A percentile compares a stretch with the other conserved stretches of the same genome.
phyloP scores from a whole-genome alignment of 176 grass and related monocot genomes.

The Stipa capillata region DNA sequence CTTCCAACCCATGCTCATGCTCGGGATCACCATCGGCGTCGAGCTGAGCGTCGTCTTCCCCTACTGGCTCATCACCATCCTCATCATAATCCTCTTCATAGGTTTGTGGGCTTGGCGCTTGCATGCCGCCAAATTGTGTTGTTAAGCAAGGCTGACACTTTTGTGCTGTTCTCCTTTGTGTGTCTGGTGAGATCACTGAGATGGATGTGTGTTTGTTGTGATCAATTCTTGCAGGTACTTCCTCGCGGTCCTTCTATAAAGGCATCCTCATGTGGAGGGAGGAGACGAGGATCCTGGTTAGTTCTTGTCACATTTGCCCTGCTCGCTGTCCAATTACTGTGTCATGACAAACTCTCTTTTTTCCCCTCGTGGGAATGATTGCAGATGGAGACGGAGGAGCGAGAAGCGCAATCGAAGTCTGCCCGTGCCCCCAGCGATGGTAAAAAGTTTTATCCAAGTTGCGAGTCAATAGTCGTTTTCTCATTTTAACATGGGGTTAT shows the following conservation, averaged over 20 bases:
- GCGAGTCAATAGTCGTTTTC: background rate
- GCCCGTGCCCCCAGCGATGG: background rate
- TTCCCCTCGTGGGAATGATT: background rate
- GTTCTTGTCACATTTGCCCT: background rate
- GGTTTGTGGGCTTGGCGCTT: conserved; percentile 27
- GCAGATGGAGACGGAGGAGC: conserved; percentile 56
- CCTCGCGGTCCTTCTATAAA: conserved; percentile 88
- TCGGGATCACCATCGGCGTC: conserved; percentile 94
- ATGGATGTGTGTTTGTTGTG: background rate
- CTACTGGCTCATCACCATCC: conserved; percentile 95
- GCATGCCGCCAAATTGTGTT: background rate
- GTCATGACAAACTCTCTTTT: background rate
- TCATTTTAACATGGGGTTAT: background rate
- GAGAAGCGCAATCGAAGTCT: conserved; percentile 40
- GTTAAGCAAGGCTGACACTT: background rate
- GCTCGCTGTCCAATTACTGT: background rate
- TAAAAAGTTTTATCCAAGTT: background rate
- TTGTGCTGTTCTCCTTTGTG: background rate
- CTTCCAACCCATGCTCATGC: conserved; percentile 99
- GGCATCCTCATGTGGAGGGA: conserved; percentile 92
- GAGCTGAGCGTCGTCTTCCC: conserved; percentile 95
- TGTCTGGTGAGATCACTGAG: background rate
- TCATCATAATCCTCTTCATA: conserved; percentile 93
- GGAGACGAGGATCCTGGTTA: conserved; percentile 76
- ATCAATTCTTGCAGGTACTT: conserved; percentile 57